Evolutionary conservation across 2,329 filamentous ascomycete species (phyloP), one percentile per base, ranked within the genome.

Genomic region (Clarireedia homoeocarpa): DNA sequence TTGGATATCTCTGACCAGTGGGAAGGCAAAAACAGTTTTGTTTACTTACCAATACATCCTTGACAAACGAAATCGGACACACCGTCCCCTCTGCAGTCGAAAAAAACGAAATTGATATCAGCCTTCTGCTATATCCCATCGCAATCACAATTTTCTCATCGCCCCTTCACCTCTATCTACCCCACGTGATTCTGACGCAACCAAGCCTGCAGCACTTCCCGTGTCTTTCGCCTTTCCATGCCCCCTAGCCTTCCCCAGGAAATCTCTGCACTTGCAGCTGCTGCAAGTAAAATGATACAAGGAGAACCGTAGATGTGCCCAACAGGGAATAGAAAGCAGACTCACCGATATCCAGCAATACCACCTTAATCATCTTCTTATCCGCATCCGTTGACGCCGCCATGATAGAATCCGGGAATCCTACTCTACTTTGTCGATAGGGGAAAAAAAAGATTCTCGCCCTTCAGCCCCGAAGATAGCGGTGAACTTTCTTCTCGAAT

Each of bases 11-110:
- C 20, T 17, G 45, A 50, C 52, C 46, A 50, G 46, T 36, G 15
- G 36, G 17, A 26, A 23, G 49, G 14, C 20, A 20, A 34, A 49
- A 39, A 38, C 20, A 39, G 48, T 12, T 46, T 46, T 50, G n/a
- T 42, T 36, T 3, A 50, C 38, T 61, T 82, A 91, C 88, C 74
- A 91, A 75, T 62, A 88, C 82, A 70, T 91, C 85, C 74, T 89
- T 89, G 72, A 91, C 88, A 72, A 91, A 91, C 64, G 85, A 89
- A 70, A 91, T 90, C 64, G 86, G 86, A 71, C 87, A 91, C 61
- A 91, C 84, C 50, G 88, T 91, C 61, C 88, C 88, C 78, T 91
- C 88, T 91, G 54, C 48, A 51, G 12, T n/a, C 9, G 20, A 20
- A 52, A 52, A 38, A 45, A 48, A 49, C 42, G 23, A 24, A 44